Percentiles rank a stretch among this genome's conserved stretches.
Conservation (phyloP, 768 basidiomycete genomes). For the Cytidiella melzeri region DNA sequence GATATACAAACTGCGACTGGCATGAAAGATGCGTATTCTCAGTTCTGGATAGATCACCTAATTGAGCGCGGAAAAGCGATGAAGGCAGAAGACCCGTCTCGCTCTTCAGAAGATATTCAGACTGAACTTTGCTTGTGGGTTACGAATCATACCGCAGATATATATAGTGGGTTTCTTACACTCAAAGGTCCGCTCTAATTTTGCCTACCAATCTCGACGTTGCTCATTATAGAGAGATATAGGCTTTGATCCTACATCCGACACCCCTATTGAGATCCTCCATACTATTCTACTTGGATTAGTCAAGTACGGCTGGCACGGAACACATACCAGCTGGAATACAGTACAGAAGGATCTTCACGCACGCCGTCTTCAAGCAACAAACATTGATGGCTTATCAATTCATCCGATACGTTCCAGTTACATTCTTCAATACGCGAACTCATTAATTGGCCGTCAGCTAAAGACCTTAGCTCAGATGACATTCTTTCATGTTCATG, state of each 20-base stretch:
- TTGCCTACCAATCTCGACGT: too few relatives aligned
- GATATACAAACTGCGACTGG: slow-evolving; percentile 14
- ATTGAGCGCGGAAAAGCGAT: slow-evolving; percentile 10
- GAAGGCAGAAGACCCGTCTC: not conserved
- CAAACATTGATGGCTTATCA: slow-evolving; percentile 23
- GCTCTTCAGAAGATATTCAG: not conserved
- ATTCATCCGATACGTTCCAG: slow-evolving; percentile 29
- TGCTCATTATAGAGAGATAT: too few relatives aligned
- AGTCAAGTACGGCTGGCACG: slow-evolving; percentile 39
- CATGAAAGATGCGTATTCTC: slow-evolving; percentile 16
- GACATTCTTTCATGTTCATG: slow-evolving; percentile 29
- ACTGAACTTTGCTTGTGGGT: not conserved
- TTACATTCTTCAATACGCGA: slow-evolving; percentile 42
- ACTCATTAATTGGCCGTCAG: too few relatives aligned
- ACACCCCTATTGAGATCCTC: slow-evolving; percentile 33
- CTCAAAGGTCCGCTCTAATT: too few relatives aligned
- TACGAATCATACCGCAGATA: not conserved
- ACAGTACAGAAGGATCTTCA: slow-evolving; percentile 22
- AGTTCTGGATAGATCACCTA: slow-evolving; percentile 14
- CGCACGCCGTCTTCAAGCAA: slow-evolving; percentile 26
- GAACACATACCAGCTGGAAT: slow-evolving; percentile 27
- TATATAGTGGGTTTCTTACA: not conserved
- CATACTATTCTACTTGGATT: too few relatives aligned
- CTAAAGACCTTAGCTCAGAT: slow-evolving; percentile 35
- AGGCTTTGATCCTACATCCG: slow-evolving; percentile 19